Evolutionary conservation across 2,329 filamentous ascomycete species (phyloP), one percentile per base, ranked within the genome.

Genomic region (Thermochaetoides dissita): DNA sequence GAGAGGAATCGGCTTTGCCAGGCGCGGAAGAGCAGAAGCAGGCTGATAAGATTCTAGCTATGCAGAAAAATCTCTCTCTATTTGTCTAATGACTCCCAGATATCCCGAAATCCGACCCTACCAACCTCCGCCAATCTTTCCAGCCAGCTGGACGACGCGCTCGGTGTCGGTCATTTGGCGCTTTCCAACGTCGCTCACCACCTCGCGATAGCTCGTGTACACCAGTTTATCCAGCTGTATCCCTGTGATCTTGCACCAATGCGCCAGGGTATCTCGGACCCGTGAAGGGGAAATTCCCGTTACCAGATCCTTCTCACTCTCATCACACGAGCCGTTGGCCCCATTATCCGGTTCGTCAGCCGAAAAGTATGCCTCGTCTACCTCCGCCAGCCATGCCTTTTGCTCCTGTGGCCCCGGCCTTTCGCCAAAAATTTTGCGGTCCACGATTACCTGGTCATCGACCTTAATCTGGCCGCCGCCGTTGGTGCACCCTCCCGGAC

Each of bases 401-500:
- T 94, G 87, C 62, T 88, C 84, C 47, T 79, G 75, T 4, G 80
- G 76, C 0, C 82, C 81, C 30, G 79, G 72, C 53, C 81, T 82
- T 30, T 62, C 59, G 2, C 61, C 58, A 10, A 66, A 51, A 3
- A 65, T 63, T 48, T 64, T 68, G 38, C 67, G 67, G 47, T 69
- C 68, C 35, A 68, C 54, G 8, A 80, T 63, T 9, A 76, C 64
- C 6, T 83, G 76, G 58, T 96, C 91, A 41, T 86, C 84, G 28
- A 85, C 76, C 57, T 94, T 94, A 58, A 98, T 80, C 65, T 98
- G 91, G 1, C 91, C 91, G 33, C 91, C 91, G 2, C 91, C 91
- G 54, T 98, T 98, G 42, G 91, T 98, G 64, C 91, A 98, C 3
- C 91, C 91, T n/a, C 91, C 91, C 0, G 91, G 91, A 60, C 91